Conservation (phyloP, 805 yeast genomes). For the fission yeast (Schizosaccharomyces pombe) region DNA sequence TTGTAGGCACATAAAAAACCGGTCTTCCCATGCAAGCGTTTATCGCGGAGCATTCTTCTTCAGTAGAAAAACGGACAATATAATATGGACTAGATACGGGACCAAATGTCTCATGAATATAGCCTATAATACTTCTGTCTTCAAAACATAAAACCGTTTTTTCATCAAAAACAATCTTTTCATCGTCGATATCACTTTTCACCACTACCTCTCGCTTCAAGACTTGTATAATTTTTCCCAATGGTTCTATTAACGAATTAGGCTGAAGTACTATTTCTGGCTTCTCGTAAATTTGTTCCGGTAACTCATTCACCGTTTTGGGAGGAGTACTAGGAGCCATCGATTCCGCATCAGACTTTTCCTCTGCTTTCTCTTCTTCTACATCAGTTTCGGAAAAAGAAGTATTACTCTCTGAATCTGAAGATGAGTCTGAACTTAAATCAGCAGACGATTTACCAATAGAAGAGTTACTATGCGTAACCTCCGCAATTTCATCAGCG, state of each 20-base stretch:
- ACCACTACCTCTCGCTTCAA: slow-evolving; percentile 54
- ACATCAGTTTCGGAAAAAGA: neutral
- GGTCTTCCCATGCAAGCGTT: slow-evolving; percentile 25
- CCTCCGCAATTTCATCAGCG: no score
- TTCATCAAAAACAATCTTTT: slow-evolving; percentile 58
- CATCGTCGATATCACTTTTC: slow-evolving; percentile 57
- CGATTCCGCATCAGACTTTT: slow-evolving; percentile 10
- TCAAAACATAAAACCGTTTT: slow-evolving; percentile 50
- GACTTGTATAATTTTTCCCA: slow-evolving; percentile 45
- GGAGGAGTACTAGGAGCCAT: slow-evolving; percentile 34
- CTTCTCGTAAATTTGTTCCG: slow-evolving; percentile 41
- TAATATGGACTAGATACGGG: slow-evolving; percentile 61
- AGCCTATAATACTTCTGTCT: slow-evolving; percentile 48
- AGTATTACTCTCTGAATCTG: neutral
- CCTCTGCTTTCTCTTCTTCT: neutral
- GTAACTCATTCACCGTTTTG: slow-evolving; percentile 49
- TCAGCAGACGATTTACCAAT: no score
- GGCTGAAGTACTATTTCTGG: slow-evolving; percentile 34
- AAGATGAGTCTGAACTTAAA: no score
- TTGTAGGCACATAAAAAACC: slow-evolving; percentile 59
- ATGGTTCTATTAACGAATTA: slow-evolving; percentile 40
- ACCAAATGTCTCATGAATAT: slow-evolving; percentile 58
- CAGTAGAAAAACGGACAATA: slow-evolving; percentile 41
- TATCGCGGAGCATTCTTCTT: slow-evolving; percentile 22
- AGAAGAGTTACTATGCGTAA: no score